Conservation (phyloP, 2,329 filamentous ascomycete species). For the Trichoderma guizhouense region DNA sequence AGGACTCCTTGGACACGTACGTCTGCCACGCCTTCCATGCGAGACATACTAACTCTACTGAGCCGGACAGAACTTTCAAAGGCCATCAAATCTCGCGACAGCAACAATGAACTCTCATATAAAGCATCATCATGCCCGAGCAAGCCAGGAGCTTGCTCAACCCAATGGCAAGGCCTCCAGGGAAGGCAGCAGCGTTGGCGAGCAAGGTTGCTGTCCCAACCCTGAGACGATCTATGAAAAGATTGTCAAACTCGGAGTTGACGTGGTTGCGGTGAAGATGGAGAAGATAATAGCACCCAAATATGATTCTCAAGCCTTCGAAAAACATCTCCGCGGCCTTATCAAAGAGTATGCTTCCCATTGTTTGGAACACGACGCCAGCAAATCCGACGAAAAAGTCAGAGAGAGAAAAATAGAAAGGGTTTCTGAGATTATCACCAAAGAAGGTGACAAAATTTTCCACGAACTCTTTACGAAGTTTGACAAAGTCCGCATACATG, state of each 20-base stretch:
- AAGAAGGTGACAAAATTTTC: too few species aligned
- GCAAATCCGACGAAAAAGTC: background rate
- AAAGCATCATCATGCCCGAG: background rate
- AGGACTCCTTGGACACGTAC: background rate
- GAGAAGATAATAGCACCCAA: background rate
- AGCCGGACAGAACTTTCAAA: background rate
- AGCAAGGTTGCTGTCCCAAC: background rate
- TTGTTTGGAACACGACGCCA: background rate
- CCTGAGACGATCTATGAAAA: background rate
- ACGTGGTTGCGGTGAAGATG: too few species aligned
- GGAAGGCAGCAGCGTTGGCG: background rate
- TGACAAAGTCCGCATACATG: too few species aligned
- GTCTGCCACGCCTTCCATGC: background rate
- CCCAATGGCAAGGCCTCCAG: background rate
- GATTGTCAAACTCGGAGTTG: too few species aligned
- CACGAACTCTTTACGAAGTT: background rate
- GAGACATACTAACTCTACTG: background rate
- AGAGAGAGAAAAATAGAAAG: too few species aligned
- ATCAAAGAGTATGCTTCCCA: background rate
- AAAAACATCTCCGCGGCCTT: background rate
- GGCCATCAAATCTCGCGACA: background rate
- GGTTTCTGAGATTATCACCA: too few species aligned
- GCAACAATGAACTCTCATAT: background rate
- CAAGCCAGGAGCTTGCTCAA: background rate
- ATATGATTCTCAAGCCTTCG: background rate